phyloP scores from a whole-genome alignment of 257 asterid species.

The Solanum pennellii region DNA sequence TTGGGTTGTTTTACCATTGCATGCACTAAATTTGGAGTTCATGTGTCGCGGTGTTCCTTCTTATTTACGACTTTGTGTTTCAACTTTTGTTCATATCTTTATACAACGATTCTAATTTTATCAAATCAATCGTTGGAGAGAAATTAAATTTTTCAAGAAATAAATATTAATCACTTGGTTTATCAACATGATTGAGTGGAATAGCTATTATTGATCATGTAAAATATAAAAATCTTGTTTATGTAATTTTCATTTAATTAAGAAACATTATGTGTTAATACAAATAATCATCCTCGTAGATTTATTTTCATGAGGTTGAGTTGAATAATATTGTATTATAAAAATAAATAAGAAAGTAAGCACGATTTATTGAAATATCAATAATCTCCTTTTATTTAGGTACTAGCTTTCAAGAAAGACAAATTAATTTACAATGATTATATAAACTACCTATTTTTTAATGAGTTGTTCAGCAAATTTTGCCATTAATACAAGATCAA shows the following conservation, averaged over 20 bases:
- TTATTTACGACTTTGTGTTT: too few relatives aligned
- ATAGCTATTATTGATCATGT: too few relatives aligned
- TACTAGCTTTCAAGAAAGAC: neutral
- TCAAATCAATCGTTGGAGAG: conserved; percentile 20
- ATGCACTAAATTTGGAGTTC: too few relatives aligned
- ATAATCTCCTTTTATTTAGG: too few relatives aligned
- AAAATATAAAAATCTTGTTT: too few relatives aligned
- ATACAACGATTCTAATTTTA: neutral
- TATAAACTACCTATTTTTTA: neutral
- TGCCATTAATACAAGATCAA: neutral
- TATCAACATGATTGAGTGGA: too few relatives aligned
- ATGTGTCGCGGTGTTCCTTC: too few relatives aligned
- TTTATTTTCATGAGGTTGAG: neutral
- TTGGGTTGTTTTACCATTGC: too few relatives aligned
- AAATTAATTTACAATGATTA: neutral
- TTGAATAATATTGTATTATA: neutral
- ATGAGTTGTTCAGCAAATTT: neutral
- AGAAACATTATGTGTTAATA: neutral
- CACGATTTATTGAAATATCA: too few relatives aligned
- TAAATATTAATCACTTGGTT: neutral
- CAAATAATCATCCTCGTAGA: neutral
- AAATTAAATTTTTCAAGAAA: conserved; percentile 13
- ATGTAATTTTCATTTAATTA: neutral
- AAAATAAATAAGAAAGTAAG: neutral
- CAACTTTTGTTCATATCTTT: too few relatives aligned